Conservation (phyloP, 208 protist species). For the Polymyxa betae region DNA sequence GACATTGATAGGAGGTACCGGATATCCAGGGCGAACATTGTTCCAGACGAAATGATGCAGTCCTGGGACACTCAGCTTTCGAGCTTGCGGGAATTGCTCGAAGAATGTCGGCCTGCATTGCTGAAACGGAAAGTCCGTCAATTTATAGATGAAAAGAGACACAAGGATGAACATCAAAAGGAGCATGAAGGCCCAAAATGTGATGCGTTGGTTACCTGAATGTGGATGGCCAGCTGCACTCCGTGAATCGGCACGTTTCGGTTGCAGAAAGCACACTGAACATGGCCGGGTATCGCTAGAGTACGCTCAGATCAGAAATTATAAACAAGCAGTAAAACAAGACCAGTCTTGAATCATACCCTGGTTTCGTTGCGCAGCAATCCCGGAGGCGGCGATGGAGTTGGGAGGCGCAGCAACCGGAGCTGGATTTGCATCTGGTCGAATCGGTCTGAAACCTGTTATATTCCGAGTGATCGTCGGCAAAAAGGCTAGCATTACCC, state of each 20-base stretch:
- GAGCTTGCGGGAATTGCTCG: constrained; percentile 41
- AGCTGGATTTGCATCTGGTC: not conserved
- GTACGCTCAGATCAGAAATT: no score
- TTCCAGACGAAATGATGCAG: constrained; percentile 40
- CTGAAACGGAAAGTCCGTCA: no score
- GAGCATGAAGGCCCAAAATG: not conserved
- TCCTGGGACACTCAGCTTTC: constrained; percentile 26
- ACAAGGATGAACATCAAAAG: not conserved
- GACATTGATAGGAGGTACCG: not conserved
- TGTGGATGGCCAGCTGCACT: constrained; percentile 35
- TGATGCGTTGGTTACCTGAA: not conserved
- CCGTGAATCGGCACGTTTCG: not conserved
- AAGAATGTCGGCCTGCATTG: constrained; percentile 28
- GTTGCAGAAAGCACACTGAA: constrained; percentile 37
- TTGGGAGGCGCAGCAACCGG: not conserved
- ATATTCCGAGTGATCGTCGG: not conserved
- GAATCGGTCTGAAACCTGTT: not conserved
- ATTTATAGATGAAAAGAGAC: no score
- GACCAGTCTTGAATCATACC: not conserved
- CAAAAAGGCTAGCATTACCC: not conserved
- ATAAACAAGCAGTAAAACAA: no score
- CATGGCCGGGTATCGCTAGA: not conserved
- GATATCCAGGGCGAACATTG: not conserved
- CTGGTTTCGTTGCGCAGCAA: not conserved
- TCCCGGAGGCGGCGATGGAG: not conserved